phyloP scores from a whole-genome alignment of 2,329 filamentous ascomycete genomes.

The Exophiala calicioides region DNA sequence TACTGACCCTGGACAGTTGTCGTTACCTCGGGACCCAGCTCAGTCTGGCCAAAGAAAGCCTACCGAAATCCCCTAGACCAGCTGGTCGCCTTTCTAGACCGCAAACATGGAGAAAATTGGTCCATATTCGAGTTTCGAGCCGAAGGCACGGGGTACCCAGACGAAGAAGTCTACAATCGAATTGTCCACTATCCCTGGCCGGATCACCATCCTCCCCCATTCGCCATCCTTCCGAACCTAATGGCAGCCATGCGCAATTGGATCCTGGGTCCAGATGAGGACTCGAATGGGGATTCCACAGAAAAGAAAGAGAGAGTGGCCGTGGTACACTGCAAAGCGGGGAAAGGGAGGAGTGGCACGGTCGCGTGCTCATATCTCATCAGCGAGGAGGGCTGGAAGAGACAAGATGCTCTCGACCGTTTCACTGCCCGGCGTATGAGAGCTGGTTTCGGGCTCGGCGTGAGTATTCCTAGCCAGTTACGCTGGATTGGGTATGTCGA shows the following conservation, averaged over 20 bases:
- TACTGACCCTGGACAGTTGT: slow-evolving; percentile 48
- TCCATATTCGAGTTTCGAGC: slow-evolving; percentile 97
- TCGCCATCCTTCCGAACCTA: slow-evolving; percentile 81
- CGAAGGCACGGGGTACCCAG: slow-evolving; percentile 93
- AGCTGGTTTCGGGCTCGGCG: slow-evolving; percentile 80
- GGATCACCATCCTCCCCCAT: slow-evolving; percentile 95
- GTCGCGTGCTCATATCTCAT: slow-evolving; percentile 88
- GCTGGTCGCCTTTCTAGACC: slow-evolving; percentile 83
- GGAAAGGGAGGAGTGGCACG: slow-evolving; percentile 90
- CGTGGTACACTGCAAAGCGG: slow-evolving; percentile 96
- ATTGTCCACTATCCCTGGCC: slow-evolving; percentile 94
- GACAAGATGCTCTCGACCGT: slow-evolving; percentile 62
- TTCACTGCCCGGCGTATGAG: slow-evolving; percentile 88
- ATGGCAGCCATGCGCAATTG: slow-evolving; percentile 92
- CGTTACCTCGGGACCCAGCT: slow-evolving; percentile 81
- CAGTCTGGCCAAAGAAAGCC: slow-evolving; percentile 84
- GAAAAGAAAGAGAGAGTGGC: slow-evolving; percentile 63
- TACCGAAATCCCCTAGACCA: slow-evolving; percentile 92
- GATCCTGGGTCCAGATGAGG: slow-evolving; percentile 59
- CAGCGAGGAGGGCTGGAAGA: slow-evolving; percentile 73
- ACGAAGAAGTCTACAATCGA: slow-evolving; percentile 80
- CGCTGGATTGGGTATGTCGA: slow-evolving; percentile 88
- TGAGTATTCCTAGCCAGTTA: slow-evolving; percentile 90
- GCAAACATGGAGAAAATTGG: slow-evolving; percentile 81
- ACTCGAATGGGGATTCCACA: slow-evolving; percentile 33